These are phyloP conservation scores for Hanseniaspora meyeri DNA, from an alignment of 805 yeast genomes.

Conservation along the genomic window DNA sequence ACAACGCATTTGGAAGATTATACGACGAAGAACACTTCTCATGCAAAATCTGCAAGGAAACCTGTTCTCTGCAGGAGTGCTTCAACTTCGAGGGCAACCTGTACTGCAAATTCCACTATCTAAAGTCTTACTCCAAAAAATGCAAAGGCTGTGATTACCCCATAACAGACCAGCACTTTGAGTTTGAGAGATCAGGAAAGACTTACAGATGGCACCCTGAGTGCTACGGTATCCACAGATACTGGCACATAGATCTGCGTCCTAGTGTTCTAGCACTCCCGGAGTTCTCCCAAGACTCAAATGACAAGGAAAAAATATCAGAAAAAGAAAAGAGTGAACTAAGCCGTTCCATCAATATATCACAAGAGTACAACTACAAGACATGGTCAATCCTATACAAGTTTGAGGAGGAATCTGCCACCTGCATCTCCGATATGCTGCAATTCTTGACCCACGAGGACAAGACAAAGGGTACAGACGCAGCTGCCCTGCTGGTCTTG, in stretches of 20 bases:
- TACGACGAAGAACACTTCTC: constrained; percentile 93
- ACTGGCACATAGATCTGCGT: constrained; percentile 80
- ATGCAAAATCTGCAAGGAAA: constrained; percentile 73
- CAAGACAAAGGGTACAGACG: constrained; percentile 50
- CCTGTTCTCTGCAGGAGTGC: constrained; percentile 82
- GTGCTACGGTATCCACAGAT: constrained; percentile 93
- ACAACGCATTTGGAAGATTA: constrained; percentile 81
- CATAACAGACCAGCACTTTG: constrained; percentile 87
- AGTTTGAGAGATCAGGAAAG: constrained; percentile 77
- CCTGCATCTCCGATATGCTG: constrained; percentile 83
- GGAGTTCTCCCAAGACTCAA: constrained; percentile 19
- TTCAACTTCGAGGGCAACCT: constrained; percentile 75
- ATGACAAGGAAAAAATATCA: constrained; percentile 18
- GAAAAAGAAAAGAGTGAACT: constrained; percentile 29
- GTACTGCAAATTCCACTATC: constrained; percentile 85
- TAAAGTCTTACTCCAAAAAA: constrained; percentile 69
- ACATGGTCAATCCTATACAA: constrained; percentile 82
- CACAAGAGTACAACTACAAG: constrained; percentile 46
- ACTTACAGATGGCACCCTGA: constrained; percentile 99
- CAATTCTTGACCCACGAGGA: constrained; percentile 67
- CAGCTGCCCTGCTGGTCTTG: constrained; percentile 60
- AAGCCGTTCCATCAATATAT: constrained; percentile 46
- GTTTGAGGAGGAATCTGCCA: constrained; percentile 82
- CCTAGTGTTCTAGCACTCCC: constrained; percentile 45
- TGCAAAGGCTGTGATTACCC: constrained; percentile 92